phyloP scores from a whole-genome alignment of 495 filamentous ascomycete genomes.

The Aspergillus asperescens region DNA sequence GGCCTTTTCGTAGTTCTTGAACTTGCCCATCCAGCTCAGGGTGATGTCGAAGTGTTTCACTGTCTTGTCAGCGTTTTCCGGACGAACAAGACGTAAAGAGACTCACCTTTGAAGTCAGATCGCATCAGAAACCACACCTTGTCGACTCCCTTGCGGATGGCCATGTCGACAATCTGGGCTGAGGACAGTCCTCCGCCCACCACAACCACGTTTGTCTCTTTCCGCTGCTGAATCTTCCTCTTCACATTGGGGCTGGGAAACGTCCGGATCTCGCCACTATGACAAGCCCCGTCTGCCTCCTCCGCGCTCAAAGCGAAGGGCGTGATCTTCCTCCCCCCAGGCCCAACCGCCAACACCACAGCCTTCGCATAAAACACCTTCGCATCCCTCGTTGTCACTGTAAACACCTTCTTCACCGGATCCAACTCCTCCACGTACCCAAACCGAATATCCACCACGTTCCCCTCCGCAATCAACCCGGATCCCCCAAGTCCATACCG shows the following conservation, averaged over 20 bases:
- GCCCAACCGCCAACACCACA: slow-evolving; percentile 54
- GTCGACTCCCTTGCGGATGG: slow-evolving; percentile 46
- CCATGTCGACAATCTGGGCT: slow-evolving; percentile 55
- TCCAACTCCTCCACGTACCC: slow-evolving; percentile 26
- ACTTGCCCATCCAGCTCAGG: slow-evolving; percentile 62
- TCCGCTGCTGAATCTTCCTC: slow-evolving; percentile 42
- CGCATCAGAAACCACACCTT: slow-evolving; percentile 56
- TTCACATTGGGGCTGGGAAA: slow-evolving; percentile 45
- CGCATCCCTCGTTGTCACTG: slow-evolving; percentile 43
- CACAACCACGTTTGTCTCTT: slow-evolving; percentile 49
- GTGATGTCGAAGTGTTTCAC: slow-evolving; percentile 62
- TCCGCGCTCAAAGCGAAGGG: slow-evolving; percentile 37
- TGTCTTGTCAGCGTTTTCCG: slow-evolving; percentile 6
- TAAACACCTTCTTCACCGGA: slow-evolving; percentile 44
- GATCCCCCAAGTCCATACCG: slow-evolving; percentile 48
- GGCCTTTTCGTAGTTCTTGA: slow-evolving; percentile 58
- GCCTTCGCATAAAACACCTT: slow-evolving; percentile 42
- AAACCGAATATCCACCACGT: slow-evolving; percentile 50
- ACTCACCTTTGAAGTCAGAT: slow-evolving; percentile 46
- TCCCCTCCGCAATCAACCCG: slow-evolving; percentile 40
- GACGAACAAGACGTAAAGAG: too few relatives aligned
- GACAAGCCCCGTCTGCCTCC: slow-evolving; percentile 45
- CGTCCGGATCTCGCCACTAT: slow-evolving; percentile 49
- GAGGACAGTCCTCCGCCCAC: slow-evolving; percentile 59
- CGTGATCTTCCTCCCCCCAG: slow-evolving; percentile 48